phyloP scores from a whole-genome alignment of 2,329 filamentous ascomycete species.

The Fusarium armeniacum region DNA sequence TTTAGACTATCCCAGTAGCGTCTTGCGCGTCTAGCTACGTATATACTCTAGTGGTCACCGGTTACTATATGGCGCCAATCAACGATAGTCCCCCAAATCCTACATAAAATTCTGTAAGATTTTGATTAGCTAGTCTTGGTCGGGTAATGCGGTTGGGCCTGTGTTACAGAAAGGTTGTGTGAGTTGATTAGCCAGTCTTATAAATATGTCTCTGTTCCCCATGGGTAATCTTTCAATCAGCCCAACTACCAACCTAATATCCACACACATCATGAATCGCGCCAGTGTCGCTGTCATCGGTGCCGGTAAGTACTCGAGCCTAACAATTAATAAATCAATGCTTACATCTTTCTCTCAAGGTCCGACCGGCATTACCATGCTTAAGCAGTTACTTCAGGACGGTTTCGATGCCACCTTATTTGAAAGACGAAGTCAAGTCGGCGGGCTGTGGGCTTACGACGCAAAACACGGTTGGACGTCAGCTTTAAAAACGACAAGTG shows the following conservation, averaged over 20 bases:
- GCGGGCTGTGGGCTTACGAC: slow-evolving; percentile 23
- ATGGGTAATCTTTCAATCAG: accelerated
- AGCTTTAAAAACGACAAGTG: neutral
- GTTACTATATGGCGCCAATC: neutral
- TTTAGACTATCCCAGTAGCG: neutral
- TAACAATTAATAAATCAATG: accelerated
- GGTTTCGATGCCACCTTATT: slow-evolving; percentile 21
- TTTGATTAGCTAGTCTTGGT: neutral
- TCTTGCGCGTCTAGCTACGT: neutral
- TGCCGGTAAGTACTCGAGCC: neutral
- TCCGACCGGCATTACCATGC: slow-evolving; percentile 32
- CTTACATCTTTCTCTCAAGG: neutral
- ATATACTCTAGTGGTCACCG: neutral
- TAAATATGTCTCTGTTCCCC: neutral
- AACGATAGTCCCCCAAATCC: neutral
- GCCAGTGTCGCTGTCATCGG: slow-evolving; percentile 8
- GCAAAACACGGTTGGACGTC: slow-evolving; percentile 22
- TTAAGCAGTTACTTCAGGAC: slow-evolving; percentile 29
- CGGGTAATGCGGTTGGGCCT: too few relatives aligned
- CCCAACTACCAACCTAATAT: neutral
- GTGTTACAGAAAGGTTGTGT: too few relatives aligned
- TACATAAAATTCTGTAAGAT: neutral
- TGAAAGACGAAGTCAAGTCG: slow-evolving; percentile 15
- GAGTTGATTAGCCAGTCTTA: neutral
- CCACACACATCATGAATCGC: neutral